Conservation (phyloP, 805 yeast genomes). For the Metschnikowia cerradonensis region DNA sequence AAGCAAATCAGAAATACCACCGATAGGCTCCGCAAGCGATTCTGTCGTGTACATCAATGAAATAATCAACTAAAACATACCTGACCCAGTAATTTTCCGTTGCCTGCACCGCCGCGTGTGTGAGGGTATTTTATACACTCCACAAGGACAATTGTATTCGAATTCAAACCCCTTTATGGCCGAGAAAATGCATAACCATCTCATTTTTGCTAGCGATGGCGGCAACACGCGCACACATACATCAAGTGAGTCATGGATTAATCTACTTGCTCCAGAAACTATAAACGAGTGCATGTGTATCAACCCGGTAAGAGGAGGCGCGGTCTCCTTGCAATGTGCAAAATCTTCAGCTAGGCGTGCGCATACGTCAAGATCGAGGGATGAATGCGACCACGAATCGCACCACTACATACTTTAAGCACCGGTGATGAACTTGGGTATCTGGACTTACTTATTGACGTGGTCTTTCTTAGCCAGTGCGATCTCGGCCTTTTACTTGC, state of each 20-base stretch:
- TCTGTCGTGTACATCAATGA: background rate
- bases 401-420: background rate
- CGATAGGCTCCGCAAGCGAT: slow-evolving; percentile 5
- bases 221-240: background rate
- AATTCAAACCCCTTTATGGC: background rate
- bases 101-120: background rate
- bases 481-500: slow-evolving; percentile 70
- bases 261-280: background rate
- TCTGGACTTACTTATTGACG: slow-evolving; percentile 17
- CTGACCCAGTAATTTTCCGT: no score
- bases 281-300: background rate
- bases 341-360: background rate
- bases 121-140: background rate
- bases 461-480: slow-evolving; percentile 16
- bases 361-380: background rate
- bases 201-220: background rate
- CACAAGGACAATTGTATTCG: background rate
- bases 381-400: background rate
- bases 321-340: background rate
- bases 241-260: background rate
- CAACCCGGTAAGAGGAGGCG: background rate
- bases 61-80: background rate
- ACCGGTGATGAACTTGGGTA: slow-evolving; percentile 11
- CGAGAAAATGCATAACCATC: background rate
- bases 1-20: slow-evolving; percentile 9